Evolutionary conservation across 352 stramenopile genomes (phyloP).

Genomic region (Peronospora belbahrii): DNA sequence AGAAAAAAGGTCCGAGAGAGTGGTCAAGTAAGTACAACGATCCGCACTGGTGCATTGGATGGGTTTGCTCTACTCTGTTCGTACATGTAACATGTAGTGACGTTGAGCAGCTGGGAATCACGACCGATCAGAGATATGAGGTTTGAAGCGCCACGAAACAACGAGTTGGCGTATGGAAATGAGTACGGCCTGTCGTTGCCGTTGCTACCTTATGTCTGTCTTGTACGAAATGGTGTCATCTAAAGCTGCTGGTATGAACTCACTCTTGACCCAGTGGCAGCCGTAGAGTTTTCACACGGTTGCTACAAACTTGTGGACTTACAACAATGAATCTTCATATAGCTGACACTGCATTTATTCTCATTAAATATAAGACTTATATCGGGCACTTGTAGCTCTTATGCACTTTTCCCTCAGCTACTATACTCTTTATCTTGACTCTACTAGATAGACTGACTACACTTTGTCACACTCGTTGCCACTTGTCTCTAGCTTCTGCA

Average conservation of each 20-base stretch:
- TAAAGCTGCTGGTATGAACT: not conserved
- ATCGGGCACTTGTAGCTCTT: not conserved
- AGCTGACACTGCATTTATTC: not conserved
- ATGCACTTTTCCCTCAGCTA: not conserved
- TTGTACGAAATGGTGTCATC: too few species aligned
- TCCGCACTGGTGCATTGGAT: not conserved
- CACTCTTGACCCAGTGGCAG: not conserved
- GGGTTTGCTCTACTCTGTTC: not conserved
- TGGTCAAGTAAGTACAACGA: constrained; percentile 2
- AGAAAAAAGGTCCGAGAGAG: not conserved
- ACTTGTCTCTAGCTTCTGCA: not conserved
- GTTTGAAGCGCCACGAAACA: too few species aligned
- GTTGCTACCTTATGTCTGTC: too few species aligned
- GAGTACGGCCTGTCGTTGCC: too few species aligned
- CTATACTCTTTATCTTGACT: not conserved
- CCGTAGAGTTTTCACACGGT: not conserved
- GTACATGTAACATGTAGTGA: too few species aligned
- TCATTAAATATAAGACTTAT: constrained; percentile 5
- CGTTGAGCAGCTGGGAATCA: too few species aligned
- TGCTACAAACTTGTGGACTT: not conserved
- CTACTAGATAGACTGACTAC: not conserved
- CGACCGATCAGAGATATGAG: too few species aligned
- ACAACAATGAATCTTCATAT: not conserved
- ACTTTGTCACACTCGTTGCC: not conserved
- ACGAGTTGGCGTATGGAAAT: too few species aligned